These are phyloP conservation scores for Metarhizium humberi DNA, from an alignment of 2,329 filamentous ascomycete species.

Conservation along the genomic window DNA sequence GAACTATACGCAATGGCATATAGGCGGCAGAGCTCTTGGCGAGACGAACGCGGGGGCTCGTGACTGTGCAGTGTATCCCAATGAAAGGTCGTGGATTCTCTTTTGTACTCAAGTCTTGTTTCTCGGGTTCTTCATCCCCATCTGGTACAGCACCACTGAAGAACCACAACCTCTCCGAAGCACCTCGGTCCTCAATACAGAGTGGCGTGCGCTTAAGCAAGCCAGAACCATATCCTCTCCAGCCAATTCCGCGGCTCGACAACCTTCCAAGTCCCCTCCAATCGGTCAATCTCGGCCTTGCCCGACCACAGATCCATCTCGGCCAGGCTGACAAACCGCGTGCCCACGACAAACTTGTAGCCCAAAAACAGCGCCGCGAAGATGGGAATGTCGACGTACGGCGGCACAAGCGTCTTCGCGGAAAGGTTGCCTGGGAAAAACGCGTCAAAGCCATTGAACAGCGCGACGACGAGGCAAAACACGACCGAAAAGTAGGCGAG, in stretches of 20 bases:
- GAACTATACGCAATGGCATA: no score
- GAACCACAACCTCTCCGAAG: no score
- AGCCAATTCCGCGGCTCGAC: slow-evolving; percentile 25
- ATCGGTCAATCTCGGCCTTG: slow-evolving; percentile 27
- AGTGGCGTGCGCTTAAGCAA: slow-evolving; percentile 17
- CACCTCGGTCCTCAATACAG: no score
- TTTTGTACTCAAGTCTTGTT: no score
- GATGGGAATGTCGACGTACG: slow-evolving; percentile 60
- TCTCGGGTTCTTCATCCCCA: no score
- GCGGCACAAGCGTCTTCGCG: slow-evolving; percentile 50
- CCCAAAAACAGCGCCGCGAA: slow-evolving; percentile 51
- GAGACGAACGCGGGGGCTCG: no score
- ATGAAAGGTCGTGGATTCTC: no score
- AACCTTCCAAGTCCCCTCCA: slow-evolving; percentile 28
- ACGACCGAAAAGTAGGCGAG: slow-evolving; percentile 53
- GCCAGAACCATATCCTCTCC: slow-evolving; percentile 31
- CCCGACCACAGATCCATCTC: slow-evolving; percentile 33
- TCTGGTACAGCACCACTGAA: no score
- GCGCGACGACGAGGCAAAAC: slow-evolving; percentile 54
- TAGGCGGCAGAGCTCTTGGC: no score
- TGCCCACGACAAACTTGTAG: slow-evolving; percentile 59
- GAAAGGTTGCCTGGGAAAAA: slow-evolving; percentile 49
- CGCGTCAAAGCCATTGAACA: slow-evolving; percentile 65
- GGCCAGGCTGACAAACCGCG: slow-evolving; percentile 31
- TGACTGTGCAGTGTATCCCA: no score